Conservation (phyloP, 1,139 yeast genomes). For the Eremothecium cymbalariae region DNA sequence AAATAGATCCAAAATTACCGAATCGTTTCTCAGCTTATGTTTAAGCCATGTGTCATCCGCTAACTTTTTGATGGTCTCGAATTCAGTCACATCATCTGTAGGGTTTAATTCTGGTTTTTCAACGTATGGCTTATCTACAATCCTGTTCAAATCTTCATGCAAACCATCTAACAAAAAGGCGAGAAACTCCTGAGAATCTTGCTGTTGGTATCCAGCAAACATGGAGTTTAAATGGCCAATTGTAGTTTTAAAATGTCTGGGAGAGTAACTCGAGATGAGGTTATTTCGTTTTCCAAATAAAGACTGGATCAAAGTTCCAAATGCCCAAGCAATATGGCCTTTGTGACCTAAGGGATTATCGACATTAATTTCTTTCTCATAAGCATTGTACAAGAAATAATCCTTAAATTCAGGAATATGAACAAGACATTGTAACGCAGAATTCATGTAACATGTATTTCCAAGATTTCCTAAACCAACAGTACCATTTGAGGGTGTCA, state of each 20-base stretch:
- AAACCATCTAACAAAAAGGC: conserved; percentile 86
- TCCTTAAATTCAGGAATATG: conserved; percentile 80
- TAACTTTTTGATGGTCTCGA: conserved; percentile 46
- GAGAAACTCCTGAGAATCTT: conserved; percentile 90
- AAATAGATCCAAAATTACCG: conserved; percentile 75
- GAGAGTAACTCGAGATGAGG: conserved; percentile 34
- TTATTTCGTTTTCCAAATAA: conserved; percentile 37
- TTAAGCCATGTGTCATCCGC: conserved; percentile 78
- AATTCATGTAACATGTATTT: conserved; percentile 94
- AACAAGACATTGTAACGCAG: conserved; percentile 82
- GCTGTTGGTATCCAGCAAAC: conserved; percentile 86
- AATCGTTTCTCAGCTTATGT: conserved; percentile 75
- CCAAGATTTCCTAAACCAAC: conserved; percentile 78
- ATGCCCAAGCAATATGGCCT: conserved; percentile 73
- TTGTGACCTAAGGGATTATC: conserved; percentile 78
- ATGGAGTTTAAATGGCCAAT: conserved; percentile 73
- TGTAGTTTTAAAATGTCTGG: conserved; percentile 70
- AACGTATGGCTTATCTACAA: conserved; percentile 71
- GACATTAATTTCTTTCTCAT: conserved; percentile 56
- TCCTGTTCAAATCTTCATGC: conserved; percentile 88
- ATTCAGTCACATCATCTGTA: conserved; percentile 49
- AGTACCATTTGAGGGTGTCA: conserved; percentile 38
- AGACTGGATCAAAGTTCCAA: conserved; percentile 56
- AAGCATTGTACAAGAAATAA: conserved; percentile 62
- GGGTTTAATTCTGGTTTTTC: conserved; percentile 73